Evolutionary conservation across 768 basidiomycete genomes (phyloP).

Genomic region (Tephrocybe rancida): DNA sequence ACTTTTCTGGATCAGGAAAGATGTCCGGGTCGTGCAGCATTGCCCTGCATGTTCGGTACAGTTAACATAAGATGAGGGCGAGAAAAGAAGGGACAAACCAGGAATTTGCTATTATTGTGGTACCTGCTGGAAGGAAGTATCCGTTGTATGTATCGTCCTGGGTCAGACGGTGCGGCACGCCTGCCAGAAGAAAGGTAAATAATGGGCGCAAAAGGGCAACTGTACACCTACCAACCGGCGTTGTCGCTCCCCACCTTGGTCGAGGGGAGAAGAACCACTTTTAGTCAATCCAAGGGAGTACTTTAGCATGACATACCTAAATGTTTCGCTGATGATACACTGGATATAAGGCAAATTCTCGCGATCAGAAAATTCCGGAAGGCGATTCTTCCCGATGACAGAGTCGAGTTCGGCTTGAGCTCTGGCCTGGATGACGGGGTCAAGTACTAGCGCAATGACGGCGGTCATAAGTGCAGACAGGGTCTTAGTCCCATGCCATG

Average conservation of each 20-base stretch:
- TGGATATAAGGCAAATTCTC: conserved; percentile 14
- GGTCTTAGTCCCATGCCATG: neutral
- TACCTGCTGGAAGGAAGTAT: conserved; percentile 6
- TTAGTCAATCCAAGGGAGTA: neutral
- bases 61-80: neutral
- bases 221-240: neutral
- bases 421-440: conserved; percentile 17
- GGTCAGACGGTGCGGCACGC: conserved; percentile 6
- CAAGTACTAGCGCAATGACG: conserved; percentile 12
- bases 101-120: conserved; percentile 2
- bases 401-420: conserved; percentile 14
- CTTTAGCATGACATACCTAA: neutral
- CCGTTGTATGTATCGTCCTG: conserved; percentile 11
- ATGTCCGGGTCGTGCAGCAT: conserved; percentile 2
- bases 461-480: conserved; percentile 6
- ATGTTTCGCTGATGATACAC: conserved; percentile 14
- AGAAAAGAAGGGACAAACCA: neutral
- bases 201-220: neutral
- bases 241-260: neutral
- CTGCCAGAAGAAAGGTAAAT: neutral
- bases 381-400: conserved; percentile 13
- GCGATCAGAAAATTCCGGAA: conserved; percentile 16
- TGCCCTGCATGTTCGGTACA: neutral
- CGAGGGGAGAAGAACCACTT: neutral
- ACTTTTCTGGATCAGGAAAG: conserved; percentile 19